A percentile compares a stretch with the other conserved stretches of the same genome.
Evolutionary conservation across 495 filamentous ascomycete species (phyloP).

Genomic region (Trichoderma parareesei): DNA sequence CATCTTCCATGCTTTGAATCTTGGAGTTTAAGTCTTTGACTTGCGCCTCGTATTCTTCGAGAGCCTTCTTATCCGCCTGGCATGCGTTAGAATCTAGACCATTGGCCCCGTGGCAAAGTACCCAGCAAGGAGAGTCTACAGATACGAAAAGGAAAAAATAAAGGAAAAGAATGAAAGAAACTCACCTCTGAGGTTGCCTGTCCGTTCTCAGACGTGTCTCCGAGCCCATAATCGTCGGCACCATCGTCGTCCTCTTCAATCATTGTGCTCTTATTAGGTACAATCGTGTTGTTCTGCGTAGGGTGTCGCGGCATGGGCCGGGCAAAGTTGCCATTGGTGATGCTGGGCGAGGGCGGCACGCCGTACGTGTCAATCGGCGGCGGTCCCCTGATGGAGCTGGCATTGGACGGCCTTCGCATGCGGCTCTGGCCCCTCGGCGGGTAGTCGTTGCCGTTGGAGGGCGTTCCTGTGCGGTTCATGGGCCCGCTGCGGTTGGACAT

Average conservation of each 20-base stretch:
- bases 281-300: constrained; percentile 81
- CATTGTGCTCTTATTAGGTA: constrained; percentile 97
- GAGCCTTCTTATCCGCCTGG: constrained; percentile 59
- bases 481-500: constrained; percentile 48
- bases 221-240: background rate
- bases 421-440: constrained; percentile 35
- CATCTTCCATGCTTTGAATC: constrained; percentile 60
- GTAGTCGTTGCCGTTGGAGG: constrained; percentile 41
- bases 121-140: background rate
- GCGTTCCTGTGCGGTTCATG: constrained; percentile 47
- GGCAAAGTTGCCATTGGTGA: constrained; percentile 34
- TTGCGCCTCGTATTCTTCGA: constrained; percentile 71
- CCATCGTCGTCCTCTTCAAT: constrained; percentile 89
- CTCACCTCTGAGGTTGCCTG: constrained; percentile 49
- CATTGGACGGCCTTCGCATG: constrained; percentile 45
- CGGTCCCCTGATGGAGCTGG: constrained; percentile 40
- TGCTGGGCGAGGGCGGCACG: constrained; percentile 34
- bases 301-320: constrained; percentile 78
- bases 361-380: constrained; percentile 29
- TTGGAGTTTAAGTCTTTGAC: constrained; percentile 66
- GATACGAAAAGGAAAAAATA: background rate
- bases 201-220: constrained; percentile 24
- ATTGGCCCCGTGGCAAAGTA: background rate
- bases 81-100: constrained; percentile 10
- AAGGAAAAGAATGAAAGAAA: constrained; percentile 16